Evolutionary conservation across 1,139 yeast species (phyloP), one percentile per base, ranked within the genome.

Genomic region (Tardiomyces digboiensis): DNA sequence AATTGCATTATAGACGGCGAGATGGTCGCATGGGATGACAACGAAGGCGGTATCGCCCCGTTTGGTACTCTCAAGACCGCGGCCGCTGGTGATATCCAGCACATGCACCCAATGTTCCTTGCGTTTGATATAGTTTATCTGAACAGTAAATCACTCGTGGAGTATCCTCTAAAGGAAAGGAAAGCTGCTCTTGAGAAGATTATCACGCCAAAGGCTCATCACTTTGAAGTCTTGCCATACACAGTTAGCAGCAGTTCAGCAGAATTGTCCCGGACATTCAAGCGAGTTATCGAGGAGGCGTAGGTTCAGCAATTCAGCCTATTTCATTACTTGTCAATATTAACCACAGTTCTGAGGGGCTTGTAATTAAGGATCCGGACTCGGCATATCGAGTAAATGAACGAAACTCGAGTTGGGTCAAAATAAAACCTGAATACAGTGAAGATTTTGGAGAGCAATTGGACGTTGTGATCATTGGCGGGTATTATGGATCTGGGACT

Each of bases 401-500:
- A 41, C 66, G 89, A 44, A 71, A 72, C 40, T 72, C 72, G 22
- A 66, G 71, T 19, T 89, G 97, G 96, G 68, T 86, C 21, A 91
- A 91, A 57, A 76, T 89, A 2, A 91, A 91, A 60, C 97, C 97
- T 0, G 96, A 89, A 53, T 89, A 88, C 59, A 67, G 88, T 47
- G 83, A 80, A 47, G 87, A 83, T 44, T 84, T 84, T 61, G 95
- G 95, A 7, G 95, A 87, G 50, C 84, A 84, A 54, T 67, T 89
- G 51, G 98, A 91, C 62, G 61, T 88, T 40, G 70, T 80, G 1
- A 76, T 91, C 0, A 78, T 89, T 47, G 97, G 97, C 0, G 82
- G 82, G 44, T 78, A 76, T 44, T 78, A 80, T 13, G 89, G 86
- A 0, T 72, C 75, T 23, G 91, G 91, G 42, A 49, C 50, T 8